phyloP scores from a whole-genome alignment of 2,329 filamentous ascomycete genomes.

The Phaeophleospora eucalypticola region DNA sequence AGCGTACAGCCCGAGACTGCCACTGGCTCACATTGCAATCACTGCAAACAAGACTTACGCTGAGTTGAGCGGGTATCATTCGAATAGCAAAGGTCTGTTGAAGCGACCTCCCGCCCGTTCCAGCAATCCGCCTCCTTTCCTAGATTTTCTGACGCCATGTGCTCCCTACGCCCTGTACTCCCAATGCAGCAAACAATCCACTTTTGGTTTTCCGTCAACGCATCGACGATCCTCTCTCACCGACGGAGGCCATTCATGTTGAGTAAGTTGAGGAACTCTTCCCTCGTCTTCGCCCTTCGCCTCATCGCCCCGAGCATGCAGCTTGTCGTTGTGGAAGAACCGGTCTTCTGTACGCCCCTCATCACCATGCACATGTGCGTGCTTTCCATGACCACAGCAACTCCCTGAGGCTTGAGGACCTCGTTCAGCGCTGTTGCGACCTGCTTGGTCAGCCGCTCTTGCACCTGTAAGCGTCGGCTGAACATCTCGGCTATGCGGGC shows the following conservation, averaged over 20 bases:
- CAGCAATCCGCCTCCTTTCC: conserved; percentile 6
- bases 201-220: no score
- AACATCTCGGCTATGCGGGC: conserved; percentile 98
- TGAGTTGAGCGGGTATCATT: conserved; percentile 36
- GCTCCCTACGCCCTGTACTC: conserved; percentile 10
- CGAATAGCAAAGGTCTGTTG: conserved; percentile 27
- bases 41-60: conserved; percentile 25
- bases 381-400: conserved; percentile 96
- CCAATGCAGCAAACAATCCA: conserved; percentile 8
- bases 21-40: not conserved
- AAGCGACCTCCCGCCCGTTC: conserved; percentile 23
- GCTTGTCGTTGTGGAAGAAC: conserved; percentile 83
- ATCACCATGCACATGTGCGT: conserved; percentile 98
- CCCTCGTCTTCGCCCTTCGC: conserved; percentile 84
- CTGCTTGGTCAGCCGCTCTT: conserved; percentile 93
- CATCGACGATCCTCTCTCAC: conserved; percentile 14
- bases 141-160: conserved; percentile 9
- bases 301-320: conserved; percentile 97
- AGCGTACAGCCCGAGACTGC: not conserved
- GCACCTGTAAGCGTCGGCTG: conserved; percentile 84
- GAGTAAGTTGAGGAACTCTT: conserved; percentile 82
- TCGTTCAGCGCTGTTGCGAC: conserved; percentile 92
- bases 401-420: conserved; percentile 86
- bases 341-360: conserved; percentile 93
- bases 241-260: conserved; percentile 10